A percentile compares a stretch with the other conserved stretches of the same genome.
These are phyloP conservation scores for Elongisporangium prolatum DNA, from an alignment of 352 stramenopile species.

Conservation along the genomic window DNA sequence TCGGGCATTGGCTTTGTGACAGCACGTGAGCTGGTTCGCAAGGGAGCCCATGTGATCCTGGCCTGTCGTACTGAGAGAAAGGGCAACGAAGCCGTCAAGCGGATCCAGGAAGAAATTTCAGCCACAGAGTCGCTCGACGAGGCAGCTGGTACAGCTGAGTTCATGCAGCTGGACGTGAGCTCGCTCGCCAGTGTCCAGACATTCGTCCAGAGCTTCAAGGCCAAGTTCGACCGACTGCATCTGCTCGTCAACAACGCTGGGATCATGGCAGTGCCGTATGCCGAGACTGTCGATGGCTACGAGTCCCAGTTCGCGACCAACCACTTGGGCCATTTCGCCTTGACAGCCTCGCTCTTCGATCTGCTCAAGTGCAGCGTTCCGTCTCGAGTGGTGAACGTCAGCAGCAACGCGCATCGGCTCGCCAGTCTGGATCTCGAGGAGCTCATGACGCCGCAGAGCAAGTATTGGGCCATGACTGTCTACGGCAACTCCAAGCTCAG, in stretches of 20 bases:
- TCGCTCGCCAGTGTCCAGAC: constrained; percentile 28
- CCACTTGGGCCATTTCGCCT: constrained; percentile 50
- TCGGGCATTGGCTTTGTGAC: constrained; percentile 36
- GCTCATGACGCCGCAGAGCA: constrained; percentile 20
- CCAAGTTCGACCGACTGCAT: constrained; percentile 24
- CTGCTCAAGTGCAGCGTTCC: constrained; percentile 17
- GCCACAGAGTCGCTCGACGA: not conserved
- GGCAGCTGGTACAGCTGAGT: constrained; percentile 19
- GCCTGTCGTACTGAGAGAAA: constrained; percentile 24
- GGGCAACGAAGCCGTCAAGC: constrained; percentile 9
- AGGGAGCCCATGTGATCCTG: constrained; percentile 30
- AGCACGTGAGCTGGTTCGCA: constrained; percentile 23
- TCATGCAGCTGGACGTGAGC: constrained; percentile 39
- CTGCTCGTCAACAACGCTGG: constrained; percentile 67
- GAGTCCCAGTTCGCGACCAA: constrained; percentile 64
- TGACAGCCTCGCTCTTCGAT: constrained; percentile 35
- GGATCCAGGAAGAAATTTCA: constrained; percentile 5
- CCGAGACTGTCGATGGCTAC: constrained; percentile 24
- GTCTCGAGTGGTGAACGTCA: constrained; percentile 38
- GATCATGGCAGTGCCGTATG: constrained; percentile 27
- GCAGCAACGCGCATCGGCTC: constrained; percentile 16
- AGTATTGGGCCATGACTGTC: constrained; percentile 19
- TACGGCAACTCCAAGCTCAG: constrained; percentile 89
- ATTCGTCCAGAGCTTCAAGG: constrained; percentile 27
- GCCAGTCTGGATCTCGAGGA: constrained; percentile 7